Base-by-base conservation (phyloP, 495 filamentous ascomycete species). In the Daldinia bambusicola region DNA sequence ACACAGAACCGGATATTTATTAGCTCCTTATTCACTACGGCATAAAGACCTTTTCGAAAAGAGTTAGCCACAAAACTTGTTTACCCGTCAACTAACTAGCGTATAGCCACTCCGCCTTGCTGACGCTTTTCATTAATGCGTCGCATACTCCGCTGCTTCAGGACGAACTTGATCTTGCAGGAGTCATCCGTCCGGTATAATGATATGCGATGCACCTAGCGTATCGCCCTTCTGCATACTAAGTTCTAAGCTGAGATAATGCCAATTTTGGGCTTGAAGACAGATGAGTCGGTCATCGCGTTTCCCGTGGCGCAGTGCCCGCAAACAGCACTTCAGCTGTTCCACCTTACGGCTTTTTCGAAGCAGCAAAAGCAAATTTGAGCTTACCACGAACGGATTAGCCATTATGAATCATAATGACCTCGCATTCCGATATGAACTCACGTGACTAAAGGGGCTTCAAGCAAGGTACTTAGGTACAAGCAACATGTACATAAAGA, bases 401-500 rank as follows among this genome's bases (percentile, higher is more conserved):
- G 22, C 30, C 50, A 53, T 7, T 32, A 53, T 53, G 50, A 53
- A 53, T 32, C 50, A 53, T 32, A 32, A 53, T 53, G 50, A 53
- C 31, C 26, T 26, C 26, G 32, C 50, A 53, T 16, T 53, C 7
- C 9, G 14, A 16, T 26, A 0, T 16, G 4, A 1, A 14, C 7
- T 6, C 50, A 53, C 50, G 50, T 53, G 50, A 53, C 13, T n/a
- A n/a, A 36, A 36, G 34, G 34, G 34, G 34, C 9, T 10, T 36
- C 9, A 10, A 5, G 9, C 5, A 10, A 36, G 34, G 34, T 36
- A 36, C 34, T 10, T 36, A 36, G 34, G 34, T 36, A 34, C 32
- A 4, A 7, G 32, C n/a, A n/a, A n/a, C n/a, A n/a, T 34, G 7
- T 34, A 36, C 34, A 6, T 36, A 36, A 6, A 26, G 26, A 36